Conservation (phyloP, 192 early-diverging fungal genomes). For the Coemansia sp. region DNA sequence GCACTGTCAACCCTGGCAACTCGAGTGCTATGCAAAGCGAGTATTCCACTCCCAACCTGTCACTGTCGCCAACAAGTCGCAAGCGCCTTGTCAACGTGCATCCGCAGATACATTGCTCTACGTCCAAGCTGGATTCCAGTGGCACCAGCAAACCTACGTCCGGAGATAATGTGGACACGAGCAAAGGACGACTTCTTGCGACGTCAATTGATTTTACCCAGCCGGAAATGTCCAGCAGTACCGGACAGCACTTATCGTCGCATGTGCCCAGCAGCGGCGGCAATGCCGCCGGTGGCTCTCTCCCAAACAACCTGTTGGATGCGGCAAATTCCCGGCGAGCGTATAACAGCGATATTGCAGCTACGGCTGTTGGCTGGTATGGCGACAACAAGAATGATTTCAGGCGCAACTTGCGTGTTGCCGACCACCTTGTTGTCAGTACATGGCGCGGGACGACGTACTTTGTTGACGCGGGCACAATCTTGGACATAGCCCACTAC, state of each 20-base stretch:
- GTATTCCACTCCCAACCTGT: conserved; percentile 20
- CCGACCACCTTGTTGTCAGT: conserved; percentile 51
- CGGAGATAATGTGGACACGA: background rate
- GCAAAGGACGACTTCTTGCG: background rate
- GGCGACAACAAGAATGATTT: conserved; percentile 45
- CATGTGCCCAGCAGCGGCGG: background rate
- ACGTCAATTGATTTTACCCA: conserved; percentile 1
- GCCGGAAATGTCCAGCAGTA: background rate
- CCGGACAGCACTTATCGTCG: background rate
- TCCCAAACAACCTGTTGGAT: background rate
- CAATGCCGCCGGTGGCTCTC: background rate
- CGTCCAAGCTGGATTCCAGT: background rate
- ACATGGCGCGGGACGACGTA: conserved; percentile 52
- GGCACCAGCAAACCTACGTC: background rate
- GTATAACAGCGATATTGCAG: conserved; percentile 22
- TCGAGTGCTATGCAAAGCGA: conserved; percentile 18
- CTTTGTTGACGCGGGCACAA: conserved; percentile 48
- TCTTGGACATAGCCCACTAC: conserved; percentile 50
- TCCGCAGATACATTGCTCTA: background rate
- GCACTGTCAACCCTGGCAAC: conserved; percentile 12
- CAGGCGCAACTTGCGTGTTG: conserved; percentile 30
- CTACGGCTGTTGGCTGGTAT: conserved; percentile 50
- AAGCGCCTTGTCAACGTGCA: background rate
- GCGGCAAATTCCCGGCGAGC: conserved; percentile 1
- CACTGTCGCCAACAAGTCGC: conserved; percentile 24